Evolutionary conservation across 2,329 filamentous ascomycete species (phyloP), one percentile per base, ranked within the genome.

Genomic region (Aaosphaeria pasadenensis): DNA sequence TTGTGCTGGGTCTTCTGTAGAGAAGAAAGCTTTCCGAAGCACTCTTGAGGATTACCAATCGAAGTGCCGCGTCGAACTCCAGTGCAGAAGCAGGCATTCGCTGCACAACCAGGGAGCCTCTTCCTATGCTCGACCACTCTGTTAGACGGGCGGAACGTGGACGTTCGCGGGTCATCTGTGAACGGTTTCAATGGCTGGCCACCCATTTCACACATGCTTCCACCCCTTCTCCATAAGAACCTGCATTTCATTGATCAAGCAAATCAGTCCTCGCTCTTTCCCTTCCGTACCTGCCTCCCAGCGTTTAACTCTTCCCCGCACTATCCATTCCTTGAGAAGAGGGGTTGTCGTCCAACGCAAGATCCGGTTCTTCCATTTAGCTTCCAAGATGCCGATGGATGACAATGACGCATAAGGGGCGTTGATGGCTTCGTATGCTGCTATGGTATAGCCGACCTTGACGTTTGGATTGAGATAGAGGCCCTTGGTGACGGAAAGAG

Each of bases 381-480:
- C 46, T 6, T 11, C 30, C 17, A 17, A 45, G 7, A 52, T 43
- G 6, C 36, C 28, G 2, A 30, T 7, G 1, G 47, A 9, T 3
- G 46, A 44, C 30, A 51, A 29, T 7, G 17, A 7, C 13, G 46
- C 35, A 2, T 31, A 1, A 3, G 6, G 5, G 6, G 35, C 17
- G 28, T 48, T 13, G 13, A 31, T 11, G 7, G 33, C 11, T 11
- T 57, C 49, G 44, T 71, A 70, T 1, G 61, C 58, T 4, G 55
- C 48, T 17, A 46, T 63, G 52, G 75, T 82, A 61, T 89, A 89
- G 2, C 78, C 84, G 5, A 89, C 86, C 6, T 85, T 76, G 7
- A 89, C 86, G 9, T 78, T 77, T 1, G 86, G 85, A 63, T 90
- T 90, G 36, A 89, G 62, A 64, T 77, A 89, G 5, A 89, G 81